Conservation (phyloP, 805 yeast species). For the Candida ovalis region DNA sequence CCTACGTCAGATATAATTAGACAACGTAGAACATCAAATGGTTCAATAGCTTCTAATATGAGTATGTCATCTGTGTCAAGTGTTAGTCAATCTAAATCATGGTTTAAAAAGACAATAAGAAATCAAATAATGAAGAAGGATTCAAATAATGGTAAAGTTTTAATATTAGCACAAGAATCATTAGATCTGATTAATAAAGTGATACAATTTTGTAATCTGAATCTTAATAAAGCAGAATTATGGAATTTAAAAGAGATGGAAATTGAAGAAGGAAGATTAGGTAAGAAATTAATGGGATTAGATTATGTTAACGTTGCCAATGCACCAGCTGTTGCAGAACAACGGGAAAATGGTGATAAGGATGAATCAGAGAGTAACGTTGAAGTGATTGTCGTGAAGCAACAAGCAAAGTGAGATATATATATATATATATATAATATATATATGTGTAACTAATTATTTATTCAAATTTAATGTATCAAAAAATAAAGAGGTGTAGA, state of each 20-base stretch:
- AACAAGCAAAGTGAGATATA: background rate
- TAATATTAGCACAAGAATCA: conserved; percentile 84
- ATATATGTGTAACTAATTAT: background rate
- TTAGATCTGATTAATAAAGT: conserved; percentile 82
- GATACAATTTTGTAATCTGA: conserved; percentile 80
- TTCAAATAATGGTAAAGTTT: conserved; percentile 60
- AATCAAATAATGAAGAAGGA: conserved; percentile 30
- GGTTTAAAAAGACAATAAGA: conserved; percentile 28
- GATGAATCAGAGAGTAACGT: background rate
- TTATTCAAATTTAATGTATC: background rate
- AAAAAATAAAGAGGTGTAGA: too few species aligned
- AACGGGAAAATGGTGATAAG: background rate
- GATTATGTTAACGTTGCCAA: conserved; percentile 13
- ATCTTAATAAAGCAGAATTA: conserved; percentile 76
- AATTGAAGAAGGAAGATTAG: conserved; percentile 25
- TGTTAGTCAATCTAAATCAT: conserved; percentile 8
- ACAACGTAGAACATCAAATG: background rate
- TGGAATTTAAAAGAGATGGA: conserved; percentile 48
- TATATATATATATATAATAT: background rate
- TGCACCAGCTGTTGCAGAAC: background rate
- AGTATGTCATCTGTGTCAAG: background rate
- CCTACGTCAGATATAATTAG: conserved; percentile 1
- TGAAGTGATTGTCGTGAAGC: background rate
- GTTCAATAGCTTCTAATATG: background rate
- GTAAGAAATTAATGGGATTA: conserved; percentile 26